Base-by-base conservation (phyloP, 371 early-diverging fungal genomes). In the Haplosporangium sp. region DNA sequence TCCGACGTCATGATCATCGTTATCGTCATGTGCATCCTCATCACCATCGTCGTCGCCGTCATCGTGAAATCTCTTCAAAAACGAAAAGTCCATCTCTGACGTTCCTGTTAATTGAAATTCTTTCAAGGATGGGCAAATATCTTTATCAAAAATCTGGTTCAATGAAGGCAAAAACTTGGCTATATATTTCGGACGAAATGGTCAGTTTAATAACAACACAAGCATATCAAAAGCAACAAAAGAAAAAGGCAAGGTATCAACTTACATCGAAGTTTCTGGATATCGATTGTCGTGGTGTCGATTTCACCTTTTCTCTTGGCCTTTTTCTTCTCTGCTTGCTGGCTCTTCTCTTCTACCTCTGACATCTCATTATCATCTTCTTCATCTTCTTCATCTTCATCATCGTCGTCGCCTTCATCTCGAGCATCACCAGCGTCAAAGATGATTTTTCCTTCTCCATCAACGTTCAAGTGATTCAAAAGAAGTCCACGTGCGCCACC, bases 401-500 rank as follows among this genome's bases (percentile, higher is more conserved):
- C 65, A 50, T 83, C 83, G 35, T 83, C 83, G 11, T 84, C 83
- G 47, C 71, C 77, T 37, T 86, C 88, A 3, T 86, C 73, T 15
- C 84, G 84, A 35, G 94, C 93, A 85, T 96, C 97, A 37, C 95
- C 90, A 10, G 98, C 92, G 84, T 98, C 99, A 83, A 98, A 98
- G 20, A 98, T 93, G 65, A 98, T 93, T 69, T 91, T 94, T n/a
- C 97, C 95, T 8, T 92, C 88, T 5, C 84, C 86, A 60, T 96
- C 92, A 40, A 97, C 86, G 39, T 87, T 85, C 48, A 98, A 82
- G 72, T 96, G 94, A 79, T 96, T 97, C 57, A 98, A 85, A 50
- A 99, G 84, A 45, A 99, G 84, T 3, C 97, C 97, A 48, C 95
- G 92, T 7, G 98, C 96, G 4, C 98, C 98, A n/a, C 98, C 97